A percentile compares a stretch with the other conserved stretches of the same genome.
These are phyloP conservation scores for Gryganskiella cystojenkinii DNA, from an alignment of 192 early-diverging fungal species.

Conservation along the genomic window DNA sequence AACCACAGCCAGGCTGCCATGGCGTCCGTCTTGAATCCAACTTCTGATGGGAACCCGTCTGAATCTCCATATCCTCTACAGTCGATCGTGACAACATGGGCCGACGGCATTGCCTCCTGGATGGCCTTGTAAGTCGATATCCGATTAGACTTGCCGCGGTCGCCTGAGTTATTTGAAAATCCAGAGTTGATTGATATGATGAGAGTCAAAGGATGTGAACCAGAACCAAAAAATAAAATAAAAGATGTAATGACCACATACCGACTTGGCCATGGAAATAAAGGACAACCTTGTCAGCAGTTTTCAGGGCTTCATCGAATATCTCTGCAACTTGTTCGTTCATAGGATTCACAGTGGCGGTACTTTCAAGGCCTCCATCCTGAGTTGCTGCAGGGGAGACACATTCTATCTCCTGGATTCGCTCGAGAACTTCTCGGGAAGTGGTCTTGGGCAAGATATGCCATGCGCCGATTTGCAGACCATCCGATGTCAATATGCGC, in stretches of 20 bases:
- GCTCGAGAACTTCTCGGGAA: conserved; percentile 2
- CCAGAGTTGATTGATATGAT: neutral
- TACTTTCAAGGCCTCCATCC: neutral
- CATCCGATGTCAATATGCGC: conserved; percentile 31
- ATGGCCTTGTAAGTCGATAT: conserved; percentile 48
- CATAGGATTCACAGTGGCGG: neutral
- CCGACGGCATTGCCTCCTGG: conserved; percentile 38
- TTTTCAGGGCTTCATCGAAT: conserved; percentile 28
- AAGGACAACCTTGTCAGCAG: conserved; percentile 32
- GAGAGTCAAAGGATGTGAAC: neutral
- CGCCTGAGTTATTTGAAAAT: conserved; percentile 23
- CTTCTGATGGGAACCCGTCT: conserved; percentile 51
- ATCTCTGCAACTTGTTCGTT: conserved; percentile 12
- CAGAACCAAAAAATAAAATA: neutral
- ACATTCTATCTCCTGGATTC: conserved; percentile 16
- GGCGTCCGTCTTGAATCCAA: conserved; percentile 39
- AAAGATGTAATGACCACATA: neutral
- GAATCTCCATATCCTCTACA: conserved; percentile 55
- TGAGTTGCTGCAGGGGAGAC: neutral
- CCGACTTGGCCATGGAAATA: conserved; percentile 54
- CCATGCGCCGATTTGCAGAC: conserved; percentile 40
- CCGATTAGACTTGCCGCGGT: conserved; percentile 47
- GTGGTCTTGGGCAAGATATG: conserved; percentile 21
- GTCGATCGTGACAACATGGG: conserved; percentile 51
- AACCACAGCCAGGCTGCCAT: conserved; percentile 47